Evolutionary conservation across 768 basidiomycete species (phyloP), one percentile per base, ranked within the genome.

Genomic region (Dacryopinax primogenitus): DNA sequence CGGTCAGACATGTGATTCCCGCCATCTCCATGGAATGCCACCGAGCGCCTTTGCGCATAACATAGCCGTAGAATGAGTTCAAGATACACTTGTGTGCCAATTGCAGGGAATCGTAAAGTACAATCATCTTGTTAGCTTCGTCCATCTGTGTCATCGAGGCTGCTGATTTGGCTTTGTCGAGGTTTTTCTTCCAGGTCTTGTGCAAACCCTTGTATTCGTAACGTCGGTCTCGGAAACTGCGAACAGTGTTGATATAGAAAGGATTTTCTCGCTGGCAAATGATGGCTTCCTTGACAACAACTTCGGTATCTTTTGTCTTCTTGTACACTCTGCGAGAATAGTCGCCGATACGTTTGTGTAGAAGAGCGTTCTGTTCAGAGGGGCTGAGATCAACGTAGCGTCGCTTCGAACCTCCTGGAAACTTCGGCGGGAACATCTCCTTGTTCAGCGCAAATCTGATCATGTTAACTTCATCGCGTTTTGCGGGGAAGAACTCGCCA

Each of bases 1-100:
- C 96, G 0, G 96, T 98, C 63, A 98, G 79, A 77, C 96, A 99
- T 12, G 96, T 98, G 68, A 99, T 97, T 6, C 96, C 96, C 0
- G 96, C 96, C 96, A 99, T 99, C 78, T 99, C 96, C 96, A 99
- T 97, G 32, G 95, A 98, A 74, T 97, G 94, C 96, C 96, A 99
- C 33, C 96, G 81, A 18, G 96, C 96, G 63, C 96, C 96, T 74
- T 99, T 98, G 39, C 96, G 86, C 96, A 98, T 98, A 73, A 99
- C 95, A 71, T 99, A 99, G 35, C 96, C 96, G 73, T 99, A 99
- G 81, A 99, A 99, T 1, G 96, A 98, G 79, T 99, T 99, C 69
- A 99, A 84, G 73, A 99, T 99, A 73, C 94, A 97, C 78, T 99
- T 99, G 82, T 99, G 96, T 2, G 96, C 96, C 30, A 99, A 86